A percentile compares a stretch with the other conserved stretches of the same genome.
Conservation (phyloP, 805 yeast genomes). For the Metschnikowia sp. region DNA sequence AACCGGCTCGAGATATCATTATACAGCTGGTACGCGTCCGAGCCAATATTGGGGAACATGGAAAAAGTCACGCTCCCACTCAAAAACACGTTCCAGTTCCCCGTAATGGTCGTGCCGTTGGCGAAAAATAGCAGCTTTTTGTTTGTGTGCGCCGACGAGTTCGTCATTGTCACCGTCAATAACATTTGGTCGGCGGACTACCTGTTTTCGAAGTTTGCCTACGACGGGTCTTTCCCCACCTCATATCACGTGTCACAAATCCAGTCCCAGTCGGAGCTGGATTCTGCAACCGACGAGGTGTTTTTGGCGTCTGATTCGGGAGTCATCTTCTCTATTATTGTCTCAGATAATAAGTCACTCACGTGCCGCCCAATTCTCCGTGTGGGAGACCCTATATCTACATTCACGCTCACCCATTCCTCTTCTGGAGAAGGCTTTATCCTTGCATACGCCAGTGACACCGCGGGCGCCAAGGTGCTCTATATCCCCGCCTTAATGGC, state of each 20-base stretch:
- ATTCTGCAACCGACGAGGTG: slow-evolving; percentile 23
- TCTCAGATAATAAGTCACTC: slow-evolving; percentile 18
- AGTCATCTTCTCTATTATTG: slow-evolving; percentile 26
- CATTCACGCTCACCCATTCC: slow-evolving; percentile 18
- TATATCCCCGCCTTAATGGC: slow-evolving; percentile 16
- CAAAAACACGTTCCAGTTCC: slow-evolving; percentile 38
- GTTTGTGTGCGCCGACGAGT: slow-evolving; percentile 31
- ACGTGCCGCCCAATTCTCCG: slow-evolving; percentile 28
- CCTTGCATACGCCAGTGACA: slow-evolving; percentile 39
- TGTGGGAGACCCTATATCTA: slow-evolving; percentile 34
- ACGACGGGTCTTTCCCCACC: slow-evolving; percentile 39
- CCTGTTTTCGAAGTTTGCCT: slow-evolving; percentile 24
- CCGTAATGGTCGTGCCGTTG: slow-evolving; percentile 42
- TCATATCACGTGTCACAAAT: slow-evolving; percentile 29
- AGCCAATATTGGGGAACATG: slow-evolving; percentile 26
- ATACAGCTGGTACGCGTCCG: slow-evolving; percentile 41
- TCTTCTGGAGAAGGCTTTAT: slow-evolving; percentile 16
- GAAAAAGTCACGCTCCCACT: slow-evolving; percentile 39
- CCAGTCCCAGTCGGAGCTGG: background rate
- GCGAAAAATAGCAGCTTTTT: slow-evolving; percentile 35
- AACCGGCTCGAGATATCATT: slow-evolving; percentile 36
- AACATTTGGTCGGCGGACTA: slow-evolving; percentile 48
- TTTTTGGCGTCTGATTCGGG: slow-evolving; percentile 36
- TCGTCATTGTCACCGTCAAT: slow-evolving; percentile 39
- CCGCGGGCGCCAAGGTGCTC: slow-evolving; percentile 37